These are phyloP conservation scores for Senecio squalidus DNA, from an alignment of 140 eudicot genomes.

Conservation along the genomic window DNA sequence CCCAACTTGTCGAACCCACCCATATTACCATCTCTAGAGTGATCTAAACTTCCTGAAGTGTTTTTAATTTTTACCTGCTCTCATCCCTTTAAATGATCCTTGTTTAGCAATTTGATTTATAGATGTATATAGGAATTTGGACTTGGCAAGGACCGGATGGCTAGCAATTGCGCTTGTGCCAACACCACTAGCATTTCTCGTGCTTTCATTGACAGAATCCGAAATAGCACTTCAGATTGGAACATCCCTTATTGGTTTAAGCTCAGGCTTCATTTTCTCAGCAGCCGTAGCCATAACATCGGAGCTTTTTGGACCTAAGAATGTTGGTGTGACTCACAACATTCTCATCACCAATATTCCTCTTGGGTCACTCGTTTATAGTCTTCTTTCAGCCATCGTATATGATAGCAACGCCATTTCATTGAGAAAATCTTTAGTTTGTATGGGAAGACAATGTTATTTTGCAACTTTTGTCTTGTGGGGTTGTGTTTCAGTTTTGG, in stretches of 20 bases:
- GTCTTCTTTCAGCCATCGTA: conserved; percentile 58
- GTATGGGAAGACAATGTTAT: conserved; percentile 74
- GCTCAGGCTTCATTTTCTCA: conserved; percentile 74
- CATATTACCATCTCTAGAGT: no score
- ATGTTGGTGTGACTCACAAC: conserved; percentile 76
- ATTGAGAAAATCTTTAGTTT: conserved; percentile 18
- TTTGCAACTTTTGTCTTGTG: conserved; percentile 56
- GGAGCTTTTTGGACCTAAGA: conserved; percentile 70
- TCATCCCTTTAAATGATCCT: neutral
- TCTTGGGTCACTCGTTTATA: conserved; percentile 61
- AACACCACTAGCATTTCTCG: conserved; percentile 71
- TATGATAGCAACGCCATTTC: conserved; percentile 35
- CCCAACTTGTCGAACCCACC: no score
- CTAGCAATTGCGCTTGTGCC: conserved; percentile 67
- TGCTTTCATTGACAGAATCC: conserved; percentile 50
- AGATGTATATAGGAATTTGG: conserved; percentile 48
- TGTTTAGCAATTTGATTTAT: conserved; percentile 1
- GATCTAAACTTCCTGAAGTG: no score
- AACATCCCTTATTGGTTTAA: conserved; percentile 60
- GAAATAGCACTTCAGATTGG: conserved; percentile 43
- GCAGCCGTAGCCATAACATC: conserved; percentile 82
- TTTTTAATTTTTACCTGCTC: neutral
- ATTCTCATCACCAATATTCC: conserved; percentile 83
- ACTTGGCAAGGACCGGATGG: conserved; percentile 94
- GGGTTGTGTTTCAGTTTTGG: conserved; percentile 59